Evolutionary conservation across 441 rosid genomes (phyloP).

Genomic region (Codiaeum variegatum): DNA sequence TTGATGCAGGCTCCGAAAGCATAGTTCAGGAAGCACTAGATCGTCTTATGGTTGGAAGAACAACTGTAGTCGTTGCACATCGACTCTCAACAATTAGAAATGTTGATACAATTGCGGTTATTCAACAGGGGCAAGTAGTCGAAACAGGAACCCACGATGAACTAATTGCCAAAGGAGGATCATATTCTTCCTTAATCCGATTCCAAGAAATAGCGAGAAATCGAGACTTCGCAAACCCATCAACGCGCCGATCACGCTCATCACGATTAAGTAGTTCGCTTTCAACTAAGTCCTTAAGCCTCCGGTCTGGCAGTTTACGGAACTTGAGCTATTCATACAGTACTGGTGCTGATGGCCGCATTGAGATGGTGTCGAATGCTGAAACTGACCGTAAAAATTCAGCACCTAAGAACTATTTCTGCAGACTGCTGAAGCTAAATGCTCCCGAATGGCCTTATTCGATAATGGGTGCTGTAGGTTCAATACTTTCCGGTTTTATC

Average conservation of each 20-base stretch:
- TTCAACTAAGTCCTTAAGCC: conserved; percentile 89
- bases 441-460: conserved; percentile 99
- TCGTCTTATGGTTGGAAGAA: conserved; percentile 93
- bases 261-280: conserved; percentile 84
- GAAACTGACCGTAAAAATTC: conserved; percentile 87
- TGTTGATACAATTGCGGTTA: conserved; percentile 86
- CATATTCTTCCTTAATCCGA: conserved; percentile 81
- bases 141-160: conserved; percentile 96
- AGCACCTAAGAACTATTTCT: conserved; percentile 85
- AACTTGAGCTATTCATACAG: conserved; percentile 96
- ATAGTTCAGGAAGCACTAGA: conserved; percentile 97
- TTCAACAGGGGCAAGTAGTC: conserved; percentile 94
- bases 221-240: conserved; percentile 81
- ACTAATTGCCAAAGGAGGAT: conserved; percentile 68
- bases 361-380: conserved; percentile 97
- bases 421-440: conserved; percentile 84
- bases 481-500: conserved; percentile 90
- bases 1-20: conserved; percentile 95
- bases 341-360: conserved; percentile 93
- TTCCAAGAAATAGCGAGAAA: conserved; percentile 94
- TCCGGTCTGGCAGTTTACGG: conserved; percentile 92
- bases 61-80: conserved; percentile 95
- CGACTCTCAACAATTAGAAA: conserved; percentile 92
- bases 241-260: conserved; percentile 84
- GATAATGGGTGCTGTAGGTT: conserved; percentile 91